Base-by-base conservation (phyloP, 73 alveolate genomes). In the Blepharisma stoltei region DNA sequence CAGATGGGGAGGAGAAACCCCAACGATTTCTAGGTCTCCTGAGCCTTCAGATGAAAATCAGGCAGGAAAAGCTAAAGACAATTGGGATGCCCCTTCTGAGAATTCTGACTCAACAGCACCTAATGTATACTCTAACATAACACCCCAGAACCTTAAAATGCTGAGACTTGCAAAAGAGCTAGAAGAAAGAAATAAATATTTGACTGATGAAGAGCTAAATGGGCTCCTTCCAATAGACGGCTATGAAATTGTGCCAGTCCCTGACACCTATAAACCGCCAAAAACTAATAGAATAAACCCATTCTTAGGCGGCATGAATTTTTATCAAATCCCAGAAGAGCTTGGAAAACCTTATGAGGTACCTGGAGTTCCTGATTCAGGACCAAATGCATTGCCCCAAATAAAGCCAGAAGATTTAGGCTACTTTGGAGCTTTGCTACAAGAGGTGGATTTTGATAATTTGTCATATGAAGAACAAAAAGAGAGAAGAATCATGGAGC, bases 161-260 rank as follows among this genome's bases (percentile, higher is more conserved):
- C 68, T 83, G 67, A 95, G 93, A 79, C 88, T 92, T 90, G 79
- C 91, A 67, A 88, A 88, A 76, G 98, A 92, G 45, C 85, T 86
- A 65, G 93, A 94, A 37, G 98, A 94, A 78, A 94, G 99, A 82
- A 96, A 96, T 81, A 81, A 93, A 60, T 94, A 96, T 20, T 83
- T 96, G 85, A 93, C 98, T 9, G 99, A 96, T 80, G 98, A 90
- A 77, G 99, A 96, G 78, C 86, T 95, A 41, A 92, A 94, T 54
- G 87, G 88, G 48, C 76, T 95, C n/a, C 84, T 93, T 41, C 98
- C 98, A 0, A 83, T 92, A 9, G 95, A 91, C 0, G 98, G 98
- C 7, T 93, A 91, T 84, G 96, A 91, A 90, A 85, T 92, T 32
- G 95, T 92, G 14, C 53, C 78, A 27, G 94, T 92, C 27, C 97